Percentiles rank a stretch among this genome's conserved stretches.
Conservation (phyloP, 495 filamentous ascomycete species). For the Chaetomium cochliodes region DNA sequence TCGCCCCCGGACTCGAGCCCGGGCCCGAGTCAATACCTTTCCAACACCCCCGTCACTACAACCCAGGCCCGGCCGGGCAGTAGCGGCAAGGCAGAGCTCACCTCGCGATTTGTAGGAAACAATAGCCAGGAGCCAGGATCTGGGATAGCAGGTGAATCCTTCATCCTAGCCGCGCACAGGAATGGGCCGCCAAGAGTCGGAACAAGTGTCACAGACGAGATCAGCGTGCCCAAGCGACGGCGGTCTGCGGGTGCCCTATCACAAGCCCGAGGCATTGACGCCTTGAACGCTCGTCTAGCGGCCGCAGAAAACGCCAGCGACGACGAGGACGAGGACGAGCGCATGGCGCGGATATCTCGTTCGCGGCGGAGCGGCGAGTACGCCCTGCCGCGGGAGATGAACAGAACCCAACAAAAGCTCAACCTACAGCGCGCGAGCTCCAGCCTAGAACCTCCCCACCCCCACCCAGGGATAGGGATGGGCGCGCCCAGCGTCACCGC, state of each 20-base stretch:
- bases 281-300: slow-evolving; percentile 11
- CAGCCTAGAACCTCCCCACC: slow-evolving; percentile 56
- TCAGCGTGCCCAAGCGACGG: slow-evolving; percentile 26
- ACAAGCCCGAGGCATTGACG: slow-evolving; percentile 22
- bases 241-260: slow-evolving; percentile 32
- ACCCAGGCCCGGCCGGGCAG: slow-evolving; percentile 37
- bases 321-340: slow-evolving; percentile 28
- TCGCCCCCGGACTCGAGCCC: slow-evolving; percentile 34
- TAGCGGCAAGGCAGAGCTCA: slow-evolving; percentile 49
- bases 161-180: slow-evolving; percentile 25
- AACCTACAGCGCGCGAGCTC: slow-evolving; percentile 68
- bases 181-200: slow-evolving; percentile 22
- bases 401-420: slow-evolving; percentile 68
- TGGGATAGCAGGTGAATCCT: slow-evolving; percentile 32
- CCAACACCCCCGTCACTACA: slow-evolving; percentile 35
- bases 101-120: slow-evolving; percentile 50
- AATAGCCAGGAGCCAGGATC: slow-evolving; percentile 43
- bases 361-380: slow-evolving; percentile 22
- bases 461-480: slow-evolving; percentile 36
- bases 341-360: slow-evolving; percentile 1
- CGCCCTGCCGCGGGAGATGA: slow-evolving; percentile 51
- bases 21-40: slow-evolving; percentile 24
- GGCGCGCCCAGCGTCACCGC: slow-evolving; percentile 36
- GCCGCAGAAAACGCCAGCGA: slow-evolving; percentile 39
- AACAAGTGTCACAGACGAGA: slow-evolving; percentile 20